A percentile compares a stretch with the other conserved stretches of the same genome.
These are phyloP conservation scores for Penicillium riverlandense DNA, from an alignment of 495 filamentous ascomycete genomes.

Conservation along the genomic window DNA sequence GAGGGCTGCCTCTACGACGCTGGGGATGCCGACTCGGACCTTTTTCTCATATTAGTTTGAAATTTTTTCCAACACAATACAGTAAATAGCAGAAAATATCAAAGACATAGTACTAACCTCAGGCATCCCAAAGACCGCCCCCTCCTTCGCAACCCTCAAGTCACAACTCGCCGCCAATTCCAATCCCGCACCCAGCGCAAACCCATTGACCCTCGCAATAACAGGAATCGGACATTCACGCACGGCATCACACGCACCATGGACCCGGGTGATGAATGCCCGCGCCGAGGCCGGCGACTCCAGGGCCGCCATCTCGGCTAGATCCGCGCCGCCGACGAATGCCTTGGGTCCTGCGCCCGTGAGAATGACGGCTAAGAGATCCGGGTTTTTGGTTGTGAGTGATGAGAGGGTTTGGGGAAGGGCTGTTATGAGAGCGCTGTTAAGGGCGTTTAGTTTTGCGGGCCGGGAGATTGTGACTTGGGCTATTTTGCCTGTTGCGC, in stretches of 20 bases:
- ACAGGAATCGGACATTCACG: constrained; percentile 14
- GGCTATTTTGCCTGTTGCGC: constrained; percentile 11
- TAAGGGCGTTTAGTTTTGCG: constrained; percentile 17
- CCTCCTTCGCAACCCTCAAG: constrained; percentile 11
- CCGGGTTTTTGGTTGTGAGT: not conserved
- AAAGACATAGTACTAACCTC: constrained; percentile 6
- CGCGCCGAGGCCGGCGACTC: constrained; percentile 8
- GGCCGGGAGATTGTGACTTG: constrained; percentile 16
- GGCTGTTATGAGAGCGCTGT: constrained; percentile 7
- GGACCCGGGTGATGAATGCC: constrained; percentile 13
- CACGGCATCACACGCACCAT: constrained; percentile 8
- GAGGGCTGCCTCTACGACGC: constrained; percentile 18
- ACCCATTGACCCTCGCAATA: constrained; percentile 17
- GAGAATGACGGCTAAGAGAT: constrained; percentile 14
- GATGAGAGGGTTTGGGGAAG: constrained; percentile 3
- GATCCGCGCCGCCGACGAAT: constrained; percentile 18
- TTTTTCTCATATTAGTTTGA: no score
- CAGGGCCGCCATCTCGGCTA: constrained; percentile 11
- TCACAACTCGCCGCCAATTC: constrained; percentile 18
- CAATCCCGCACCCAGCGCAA: constrained; percentile 14
- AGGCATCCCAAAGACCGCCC: constrained; percentile 20
- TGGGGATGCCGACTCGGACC: constrained; percentile 17
- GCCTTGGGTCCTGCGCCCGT: constrained; percentile 16
- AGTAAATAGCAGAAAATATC: no score
- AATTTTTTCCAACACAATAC: no score